A percentile compares a stretch with the other conserved stretches of the same genome.
Evolutionary conservation across 192 early-diverging fungal species (phyloP).

Genomic region (Podochytrium sp.): DNA sequence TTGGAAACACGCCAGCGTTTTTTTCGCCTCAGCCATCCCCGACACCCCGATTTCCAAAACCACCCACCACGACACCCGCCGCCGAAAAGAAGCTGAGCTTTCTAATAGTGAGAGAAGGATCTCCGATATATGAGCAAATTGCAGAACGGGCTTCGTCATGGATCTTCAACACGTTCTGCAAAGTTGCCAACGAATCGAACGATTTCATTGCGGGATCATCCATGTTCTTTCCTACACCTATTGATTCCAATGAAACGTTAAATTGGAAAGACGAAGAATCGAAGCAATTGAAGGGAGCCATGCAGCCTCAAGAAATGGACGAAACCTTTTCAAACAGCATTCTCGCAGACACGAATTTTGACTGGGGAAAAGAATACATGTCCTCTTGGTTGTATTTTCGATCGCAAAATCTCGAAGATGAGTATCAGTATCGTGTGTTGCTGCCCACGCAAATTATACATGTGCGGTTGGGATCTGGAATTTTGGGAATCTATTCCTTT

Average conservation of each 20-base stretch:
- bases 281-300: not conserved
- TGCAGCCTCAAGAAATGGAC: not conserved
- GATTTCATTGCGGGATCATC: not conserved
- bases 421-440: conserved; percentile 13
- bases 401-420: conserved; percentile 17
- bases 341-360: not conserved
- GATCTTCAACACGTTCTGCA: not conserved
- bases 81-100: not conserved
- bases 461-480: conserved; percentile 1
- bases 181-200: not conserved
- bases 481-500: conserved; percentile 12
- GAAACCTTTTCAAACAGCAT: not conserved
- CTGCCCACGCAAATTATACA: not conserved
- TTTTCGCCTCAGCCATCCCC: not conserved
- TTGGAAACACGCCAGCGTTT: too few species aligned
- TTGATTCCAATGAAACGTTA: not conserved
- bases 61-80: not conserved
- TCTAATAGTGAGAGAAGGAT: not conserved
- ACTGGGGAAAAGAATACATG: conserved; percentile 3
- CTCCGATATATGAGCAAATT: not conserved
- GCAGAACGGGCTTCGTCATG: not conserved
- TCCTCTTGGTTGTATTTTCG: not conserved
- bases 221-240: not conserved
- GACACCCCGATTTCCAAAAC: not conserved
- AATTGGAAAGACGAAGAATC: not conserved